Conservation (phyloP, 2,329 filamentous ascomycete species). For the Exophiala calicioides region DNA sequence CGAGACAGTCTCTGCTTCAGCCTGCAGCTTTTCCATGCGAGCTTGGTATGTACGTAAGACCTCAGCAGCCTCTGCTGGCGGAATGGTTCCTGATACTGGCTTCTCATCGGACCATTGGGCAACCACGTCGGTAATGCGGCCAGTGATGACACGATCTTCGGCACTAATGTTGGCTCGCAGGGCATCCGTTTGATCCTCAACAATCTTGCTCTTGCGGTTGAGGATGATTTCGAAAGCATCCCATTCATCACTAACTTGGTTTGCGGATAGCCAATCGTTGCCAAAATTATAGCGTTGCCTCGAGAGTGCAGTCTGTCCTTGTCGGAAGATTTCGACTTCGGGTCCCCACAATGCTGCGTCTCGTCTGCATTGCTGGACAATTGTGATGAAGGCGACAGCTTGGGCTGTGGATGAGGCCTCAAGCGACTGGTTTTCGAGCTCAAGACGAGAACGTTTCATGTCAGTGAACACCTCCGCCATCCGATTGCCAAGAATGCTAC, state of each 20-base stretch:
- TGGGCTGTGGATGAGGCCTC: slow-evolving; percentile 95
- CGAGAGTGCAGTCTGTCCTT: slow-evolving; percentile 88
- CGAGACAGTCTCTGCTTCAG: slow-evolving; percentile 88
- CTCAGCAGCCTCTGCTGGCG: slow-evolving; percentile 81
- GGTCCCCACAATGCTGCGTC: slow-evolving; percentile 93
- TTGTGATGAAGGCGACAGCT: slow-evolving; percentile 97
- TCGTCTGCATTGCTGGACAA: slow-evolving; percentile 92
- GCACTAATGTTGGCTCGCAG: slow-evolving; percentile 91
- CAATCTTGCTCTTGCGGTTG: slow-evolving; percentile 87
- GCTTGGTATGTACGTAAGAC: slow-evolving; percentile 80
- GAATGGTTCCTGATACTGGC: slow-evolving; percentile 90
- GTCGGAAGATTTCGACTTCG: slow-evolving; percentile 92
- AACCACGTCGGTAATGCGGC: slow-evolving; percentile 83
- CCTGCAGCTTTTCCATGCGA: slow-evolving; percentile 80
- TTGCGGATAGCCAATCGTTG: slow-evolving; percentile 89
- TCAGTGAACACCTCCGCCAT: slow-evolving; percentile 93
- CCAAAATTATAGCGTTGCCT: slow-evolving; percentile 94
- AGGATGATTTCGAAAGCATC: slow-evolving; percentile 88
- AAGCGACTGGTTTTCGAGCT: slow-evolving; percentile 87
- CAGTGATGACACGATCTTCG: slow-evolving; percentile 86
- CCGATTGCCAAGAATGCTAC: slow-evolving; percentile 78
- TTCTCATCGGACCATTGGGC: slow-evolving; percentile 94
- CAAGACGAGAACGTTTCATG: slow-evolving; percentile 83
- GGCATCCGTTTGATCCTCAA: slow-evolving; percentile 93
- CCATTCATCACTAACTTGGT: slow-evolving; percentile 97